Conservation (phyloP, 495 filamentous ascomycete genomes). For the Baudoinia panamericana region DNA sequence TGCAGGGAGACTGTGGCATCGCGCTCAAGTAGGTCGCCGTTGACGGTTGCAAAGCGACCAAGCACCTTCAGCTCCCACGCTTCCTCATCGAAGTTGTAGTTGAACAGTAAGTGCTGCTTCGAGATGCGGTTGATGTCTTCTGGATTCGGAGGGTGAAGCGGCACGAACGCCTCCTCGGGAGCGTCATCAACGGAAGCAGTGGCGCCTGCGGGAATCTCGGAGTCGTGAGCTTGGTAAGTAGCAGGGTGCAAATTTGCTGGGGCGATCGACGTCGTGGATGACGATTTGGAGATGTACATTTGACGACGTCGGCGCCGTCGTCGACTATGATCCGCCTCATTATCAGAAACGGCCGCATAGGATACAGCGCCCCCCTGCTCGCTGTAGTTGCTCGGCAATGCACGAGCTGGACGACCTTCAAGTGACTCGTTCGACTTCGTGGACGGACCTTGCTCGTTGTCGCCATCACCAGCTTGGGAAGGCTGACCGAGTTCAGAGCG, state of each 20-base stretch:
- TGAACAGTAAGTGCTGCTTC: slow-evolving; percentile 69
- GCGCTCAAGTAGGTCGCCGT: slow-evolving; percentile 52
- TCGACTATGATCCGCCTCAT: neutral
- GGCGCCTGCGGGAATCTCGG: neutral
- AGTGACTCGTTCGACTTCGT: slow-evolving; percentile 14
- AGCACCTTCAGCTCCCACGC: slow-evolving; percentile 69
- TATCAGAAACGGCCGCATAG: neutral
- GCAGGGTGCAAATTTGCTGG: slow-evolving; percentile 10
- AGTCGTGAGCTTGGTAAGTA: neutral
- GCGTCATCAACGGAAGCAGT: neutral
- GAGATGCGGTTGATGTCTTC: slow-evolving; percentile 54
- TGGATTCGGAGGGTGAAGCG: slow-evolving; percentile 5
- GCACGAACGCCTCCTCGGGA: slow-evolving; percentile 6
- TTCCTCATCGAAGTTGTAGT: slow-evolving; percentile 60
- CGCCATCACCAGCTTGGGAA: slow-evolving; percentile 8
- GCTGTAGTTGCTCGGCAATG: slow-evolving; percentile 18
- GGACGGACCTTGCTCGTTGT: neutral
- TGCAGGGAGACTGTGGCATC: slow-evolving; percentile 52
- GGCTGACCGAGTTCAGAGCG: slow-evolving; percentile 13
- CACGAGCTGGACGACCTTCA: slow-evolving; percentile 10
- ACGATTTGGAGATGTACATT: slow-evolving; percentile 10
- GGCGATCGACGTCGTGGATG: slow-evolving; percentile 13
- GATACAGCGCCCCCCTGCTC: slow-evolving; percentile 16
- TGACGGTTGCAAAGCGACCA: slow-evolving; percentile 70
- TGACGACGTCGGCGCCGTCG: neutral